phyloP scores from a whole-genome alignment of 1,284 basidiomycete genomes.

The Trametes sp. region DNA sequence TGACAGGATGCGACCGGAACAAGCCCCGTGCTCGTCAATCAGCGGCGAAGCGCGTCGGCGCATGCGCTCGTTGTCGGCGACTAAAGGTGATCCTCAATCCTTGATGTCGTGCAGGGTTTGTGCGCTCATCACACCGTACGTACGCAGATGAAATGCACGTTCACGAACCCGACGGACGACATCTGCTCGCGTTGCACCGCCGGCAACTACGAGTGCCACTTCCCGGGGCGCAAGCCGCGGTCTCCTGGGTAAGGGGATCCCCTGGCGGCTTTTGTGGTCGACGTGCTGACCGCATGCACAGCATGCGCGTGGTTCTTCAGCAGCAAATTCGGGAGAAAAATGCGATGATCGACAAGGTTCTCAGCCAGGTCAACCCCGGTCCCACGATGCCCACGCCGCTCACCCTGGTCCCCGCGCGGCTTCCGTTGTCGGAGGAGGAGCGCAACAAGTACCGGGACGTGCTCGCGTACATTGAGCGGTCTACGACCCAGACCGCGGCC shows the following conservation, averaged over 20 bases:
- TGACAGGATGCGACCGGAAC: conserved; percentile 23
- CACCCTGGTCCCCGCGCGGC: conserved; percentile 38
- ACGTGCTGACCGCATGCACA: conserved; percentile 15
- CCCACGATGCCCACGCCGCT: conserved; percentile 41
- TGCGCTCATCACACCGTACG: background rate
- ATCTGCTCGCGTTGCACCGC: conserved; percentile 40
- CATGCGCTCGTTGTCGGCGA: conserved; percentile 44
- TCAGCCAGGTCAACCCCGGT: conserved; percentile 40
- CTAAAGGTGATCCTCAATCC: conserved; percentile 37
- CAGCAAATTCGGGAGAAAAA: conserved; percentile 46
- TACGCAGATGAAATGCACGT: conserved; percentile 45
- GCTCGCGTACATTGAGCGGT: conserved; percentile 41
- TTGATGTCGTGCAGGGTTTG: background rate
- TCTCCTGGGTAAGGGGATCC: conserved; percentile 41
- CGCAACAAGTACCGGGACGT: conserved; percentile 40
- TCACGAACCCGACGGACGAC: conserved; percentile 33
- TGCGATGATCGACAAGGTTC: conserved; percentile 41
- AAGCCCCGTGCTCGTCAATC: conserved; percentile 23
- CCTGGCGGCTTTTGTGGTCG: background rate
- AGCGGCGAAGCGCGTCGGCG: conserved; percentile 33
- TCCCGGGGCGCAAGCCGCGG: conserved; percentile 46
- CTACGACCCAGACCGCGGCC: conserved; percentile 27
- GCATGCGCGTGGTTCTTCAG: conserved; percentile 42
- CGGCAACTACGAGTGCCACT: conserved; percentile 43
- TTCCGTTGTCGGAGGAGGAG: conserved; percentile 36